Base-by-base conservation (phyloP, 2,329 filamentous ascomycete genomes). In the Aspergillus fumigatus region DNA sequence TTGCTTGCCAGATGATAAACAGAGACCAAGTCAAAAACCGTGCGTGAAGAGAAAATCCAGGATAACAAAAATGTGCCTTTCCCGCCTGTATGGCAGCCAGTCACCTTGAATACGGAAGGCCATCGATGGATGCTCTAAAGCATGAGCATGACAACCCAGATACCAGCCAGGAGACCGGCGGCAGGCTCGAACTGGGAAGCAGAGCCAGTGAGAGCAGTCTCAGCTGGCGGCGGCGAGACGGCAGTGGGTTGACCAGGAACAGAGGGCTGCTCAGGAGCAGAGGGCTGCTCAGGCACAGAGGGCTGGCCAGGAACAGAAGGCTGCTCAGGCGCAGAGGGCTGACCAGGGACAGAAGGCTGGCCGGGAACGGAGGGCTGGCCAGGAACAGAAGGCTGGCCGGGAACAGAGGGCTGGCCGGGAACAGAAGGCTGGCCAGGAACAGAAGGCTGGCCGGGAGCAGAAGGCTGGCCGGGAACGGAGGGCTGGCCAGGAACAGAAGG, bases 81-180 rank as follows among this genome's bases (percentile, higher is more conserved):
- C 41, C 41, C 21, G 21, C 41, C 41, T 4, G n/a, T 23, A 45
- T 23, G 41, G 23, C n/a, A 14, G 9, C 41, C 41, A 23, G 17
- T 19, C 21, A 23, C 10, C 19, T 45, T 23, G 32, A 38, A 38
- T 17, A 17, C 32, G 32, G 32, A 45, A 21, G n/a, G 41, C n/a
- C 17, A 23, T 4, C 25, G 26, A 50, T 54, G 40, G 48, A 19
- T 55, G 53, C 56, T 67, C 68, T 74, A 75, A 58, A 75, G 68
- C 50, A 75, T 61, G 62, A 70, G 71, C 65, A 74, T 73, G 58
- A 73, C 49, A 47, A 67, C 73, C 56, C 75, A 65, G 53, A 73
- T 59, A 62, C 67, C 74, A 54, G 68, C 70, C 59, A 74, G 62
- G 59, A 76, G 60, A 52, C 72, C 72, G 54, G 62, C 70, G 55